phyloP scores from a whole-genome alignment of 495 filamentous ascomycete genomes.

The Aspergillus hancockii region DNA sequence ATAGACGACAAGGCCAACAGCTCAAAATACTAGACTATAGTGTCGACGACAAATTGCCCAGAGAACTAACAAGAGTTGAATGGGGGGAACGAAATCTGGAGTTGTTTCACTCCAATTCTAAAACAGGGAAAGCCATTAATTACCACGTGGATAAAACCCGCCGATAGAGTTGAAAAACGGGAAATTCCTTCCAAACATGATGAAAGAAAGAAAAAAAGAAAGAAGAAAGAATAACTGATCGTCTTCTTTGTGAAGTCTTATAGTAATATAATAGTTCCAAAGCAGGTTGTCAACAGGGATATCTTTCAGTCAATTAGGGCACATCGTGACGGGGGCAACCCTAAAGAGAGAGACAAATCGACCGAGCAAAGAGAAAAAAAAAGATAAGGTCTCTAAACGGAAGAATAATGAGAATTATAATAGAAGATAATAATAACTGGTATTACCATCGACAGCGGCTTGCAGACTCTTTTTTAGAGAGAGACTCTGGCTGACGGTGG shows the following conservation, averaged over 20 bases:
- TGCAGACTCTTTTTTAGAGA: slow-evolving; percentile 72
- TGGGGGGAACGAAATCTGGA: slow-evolving; percentile 4
- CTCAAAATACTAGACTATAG: not conserved
- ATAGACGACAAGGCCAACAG: not conserved
- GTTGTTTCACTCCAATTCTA: slow-evolving; percentile 16
- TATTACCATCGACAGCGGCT: slow-evolving; percentile 77
- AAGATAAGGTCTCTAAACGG: slow-evolving; percentile 18
- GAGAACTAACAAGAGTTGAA: slow-evolving; percentile 9
- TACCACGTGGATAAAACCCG: slow-evolving; percentile 53
- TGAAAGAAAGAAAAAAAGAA: slow-evolving; percentile 27
- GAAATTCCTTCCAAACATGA: slow-evolving; percentile 47
- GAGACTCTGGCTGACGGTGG: slow-evolving; percentile 54
- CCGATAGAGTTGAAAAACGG: slow-evolving; percentile 44
- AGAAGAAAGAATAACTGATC: slow-evolving; percentile 4
- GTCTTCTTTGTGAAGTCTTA: slow-evolving; percentile 5
- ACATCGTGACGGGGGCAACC: slow-evolving; percentile 21
- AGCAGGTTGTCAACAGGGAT: slow-evolving; percentile 7
- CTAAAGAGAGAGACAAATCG: slow-evolving; percentile 16
- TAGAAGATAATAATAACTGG: slow-evolving; percentile 18
- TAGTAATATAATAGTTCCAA: not conserved
- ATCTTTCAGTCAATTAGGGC: slow-evolving; percentile 15
- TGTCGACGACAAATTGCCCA: slow-evolving; percentile 14
- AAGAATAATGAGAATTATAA: slow-evolving; percentile 19
- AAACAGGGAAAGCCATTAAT: slow-evolving; percentile 43
- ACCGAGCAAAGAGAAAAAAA: slow-evolving; percentile 23